These are phyloP conservation scores for Mucor circinelloides DNA, from an alignment of 371 early-diverging fungal species.

Conservation along the genomic window DNA sequence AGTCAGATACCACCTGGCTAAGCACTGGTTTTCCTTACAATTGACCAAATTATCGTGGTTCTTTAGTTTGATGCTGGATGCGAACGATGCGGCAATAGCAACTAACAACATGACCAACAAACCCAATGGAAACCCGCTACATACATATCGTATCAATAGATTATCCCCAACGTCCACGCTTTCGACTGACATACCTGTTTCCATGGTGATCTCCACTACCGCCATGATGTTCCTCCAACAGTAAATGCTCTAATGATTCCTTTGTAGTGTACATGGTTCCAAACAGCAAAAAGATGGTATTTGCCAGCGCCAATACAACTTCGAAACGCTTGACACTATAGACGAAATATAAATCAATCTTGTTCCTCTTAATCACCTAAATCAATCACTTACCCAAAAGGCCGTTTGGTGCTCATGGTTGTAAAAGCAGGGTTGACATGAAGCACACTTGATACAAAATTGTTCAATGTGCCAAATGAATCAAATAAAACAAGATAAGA, in stretches of 20 bases:
- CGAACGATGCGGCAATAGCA: constrained; percentile 35
- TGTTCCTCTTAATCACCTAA: background rate
- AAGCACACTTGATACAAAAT: constrained; percentile 52
- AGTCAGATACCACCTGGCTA: background rate
- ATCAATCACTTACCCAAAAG: constrained; percentile 49
- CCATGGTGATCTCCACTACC: constrained; percentile 25
- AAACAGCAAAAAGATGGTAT: constrained; percentile 54
- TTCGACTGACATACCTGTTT: background rate
- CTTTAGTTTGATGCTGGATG: constrained; percentile 40
- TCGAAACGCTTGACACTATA: constrained; percentile 53
- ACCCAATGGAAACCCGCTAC: constrained; percentile 2
- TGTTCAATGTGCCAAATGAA: constrained; percentile 52
- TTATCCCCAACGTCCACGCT: background rate
- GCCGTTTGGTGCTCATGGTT: constrained; percentile 44
- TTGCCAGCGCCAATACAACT: constrained; percentile 50
- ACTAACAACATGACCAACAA: constrained; percentile 14
- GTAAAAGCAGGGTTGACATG: constrained; percentile 38
- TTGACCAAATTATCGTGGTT: constrained; percentile 50
- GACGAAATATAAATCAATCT: background rate
- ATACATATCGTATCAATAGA: background rate
- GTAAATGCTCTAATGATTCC: constrained; percentile 57
- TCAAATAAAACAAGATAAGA: constrained; percentile 54
- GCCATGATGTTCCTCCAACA: constrained; percentile 42
- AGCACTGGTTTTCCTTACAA: constrained; percentile 18
- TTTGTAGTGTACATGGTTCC: constrained; percentile 61